Base-by-base conservation (phyloP, 2,329 filamentous ascomycete species). In the Botrytis galanthina region DNA sequence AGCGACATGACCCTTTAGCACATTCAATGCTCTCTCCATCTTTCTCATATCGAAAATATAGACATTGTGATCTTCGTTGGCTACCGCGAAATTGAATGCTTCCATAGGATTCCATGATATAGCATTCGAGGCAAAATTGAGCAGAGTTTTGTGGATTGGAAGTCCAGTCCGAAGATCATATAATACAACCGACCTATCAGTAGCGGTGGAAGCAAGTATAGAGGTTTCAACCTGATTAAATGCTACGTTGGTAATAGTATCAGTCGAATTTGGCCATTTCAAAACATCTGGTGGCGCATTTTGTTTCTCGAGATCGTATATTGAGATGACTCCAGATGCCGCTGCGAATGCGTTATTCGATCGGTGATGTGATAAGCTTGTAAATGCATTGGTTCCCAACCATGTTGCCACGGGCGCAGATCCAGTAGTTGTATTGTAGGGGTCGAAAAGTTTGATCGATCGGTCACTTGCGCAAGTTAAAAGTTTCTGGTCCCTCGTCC, bases 151-250 rank as follows among this genome's bases (percentile, higher is more conserved):
- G 76, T 92, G 88, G 29, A 98, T 86, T 18, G 96, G 93, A 54
- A 91, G 93, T 8, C 91, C 92, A 20, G 95, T 97, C 70, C 96
- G 91, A 63, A 98, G 87, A 81, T 99, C 96, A 83, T 98, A 98
- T 75, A 99, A 88, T 60, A 98, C 91, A 74, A 99, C 85, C 42
- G 92, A 93, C 76, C 95, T 90, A 81, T 99, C 96, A 16, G 91
- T 93, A 51, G 93, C 94, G 75, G 92, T 92, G 0, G 94, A 96
- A 12, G 91, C 96, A 44, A 99, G 85, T 61, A 99, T 89, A 0
- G 93, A 97, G 0, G 95, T 97, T 84, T 99, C 96, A 54, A 93
- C 92, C 81, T 97, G 92, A 84, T 98, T 99, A 85, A 98, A 97
- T 60, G 93, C 88, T 73, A 98, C 88, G 20, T 92, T 88, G 61